A percentile compares a stretch with the other conserved stretches of the same genome.
Conservation (phyloP, 1,284 basidiomycete genomes). For the Microbotryum saponariae region DNA sequence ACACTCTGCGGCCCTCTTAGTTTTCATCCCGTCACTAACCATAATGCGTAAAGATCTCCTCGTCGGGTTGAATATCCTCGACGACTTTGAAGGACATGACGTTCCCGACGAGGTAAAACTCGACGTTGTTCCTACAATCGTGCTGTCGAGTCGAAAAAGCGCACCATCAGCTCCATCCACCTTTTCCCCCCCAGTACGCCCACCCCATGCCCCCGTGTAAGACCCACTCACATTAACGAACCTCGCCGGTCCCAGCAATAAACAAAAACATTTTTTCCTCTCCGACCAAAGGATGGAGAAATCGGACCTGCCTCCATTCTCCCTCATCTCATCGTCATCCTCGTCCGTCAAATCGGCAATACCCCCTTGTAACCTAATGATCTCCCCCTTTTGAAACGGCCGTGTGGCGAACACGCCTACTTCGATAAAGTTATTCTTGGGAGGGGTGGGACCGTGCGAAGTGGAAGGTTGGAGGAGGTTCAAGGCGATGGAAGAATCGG, state of each 20-base stretch:
- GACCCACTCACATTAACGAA: constrained; percentile 74
- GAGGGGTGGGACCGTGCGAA: not conserved
- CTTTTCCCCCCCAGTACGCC: too few relatives aligned
- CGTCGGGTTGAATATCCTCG: constrained; percentile 66
- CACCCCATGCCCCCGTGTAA: too few relatives aligned
- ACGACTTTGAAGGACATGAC: constrained; percentile 83
- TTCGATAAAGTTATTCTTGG: constrained; percentile 47
- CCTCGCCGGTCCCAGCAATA: constrained; percentile 83
- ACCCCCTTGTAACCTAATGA: constrained; percentile 63
- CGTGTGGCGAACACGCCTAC: constrained; percentile 80
- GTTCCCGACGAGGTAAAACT: constrained; percentile 47
- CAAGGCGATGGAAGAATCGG: too few relatives aligned
- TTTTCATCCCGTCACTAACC: constrained; percentile 26
- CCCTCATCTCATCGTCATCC: constrained; percentile 64
- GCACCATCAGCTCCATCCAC: constrained; percentile 71
- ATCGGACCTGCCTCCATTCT: constrained; percentile 65
- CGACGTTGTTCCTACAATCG: constrained; percentile 32
- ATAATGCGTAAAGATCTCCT: constrained; percentile 46
- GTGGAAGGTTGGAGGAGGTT: not conserved
- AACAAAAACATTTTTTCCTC: constrained; percentile 81
- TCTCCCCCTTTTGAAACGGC: constrained; percentile 57
- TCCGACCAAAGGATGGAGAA: constrained; percentile 87
- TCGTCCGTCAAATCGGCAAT: constrained; percentile 75
- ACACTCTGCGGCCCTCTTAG: not conserved
- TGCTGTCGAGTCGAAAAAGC: constrained; percentile 58